Evolutionary conservation across 129 eudicot species (phyloP), one percentile per base, ranked within the genome.

Genomic region (Artemisia argyi): DNA sequence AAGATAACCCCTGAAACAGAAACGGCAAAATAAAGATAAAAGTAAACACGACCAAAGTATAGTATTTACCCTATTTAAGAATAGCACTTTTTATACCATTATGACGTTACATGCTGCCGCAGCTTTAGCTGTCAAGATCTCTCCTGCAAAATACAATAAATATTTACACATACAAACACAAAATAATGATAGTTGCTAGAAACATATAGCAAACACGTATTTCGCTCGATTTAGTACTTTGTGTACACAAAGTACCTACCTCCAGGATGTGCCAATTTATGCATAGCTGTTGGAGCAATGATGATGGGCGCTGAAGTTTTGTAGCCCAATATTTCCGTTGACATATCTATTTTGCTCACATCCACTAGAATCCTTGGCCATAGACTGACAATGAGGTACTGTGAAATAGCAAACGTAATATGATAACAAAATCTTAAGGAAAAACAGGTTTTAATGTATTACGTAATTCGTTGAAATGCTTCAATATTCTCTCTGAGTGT

Each of bases 91-190:
- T 44, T 65, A 51, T 79, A 89, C 98, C 98, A 92, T 92, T 72
- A 89, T 92, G 28, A 82, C 71, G 42, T 89, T 66, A 73, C 96
- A 89, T 1, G 85, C 74, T 19, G 90, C 96, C 11, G 98, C 89
- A 81, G 95, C 98, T 85, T 80, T 85, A 62, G 98, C 96, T 35
- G 98, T 92, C 58, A 91, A 95, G 61, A 85, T 67, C 77, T 92
- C 96, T 69, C 96, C 98, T 92, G 80, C 42, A 75, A 76, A 35
- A 72, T 4, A 71, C 11, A 80, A 75, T 54, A 22, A n/a, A 68
- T 65, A 35, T 48, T 66, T 71, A 60, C 26, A 42, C 17, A 24
- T 17, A 66, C 46, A 60, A 1, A 39, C 46, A 39, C 46, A 39
- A 39, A 35, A 70, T 14, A 65, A 17, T 18, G 58, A 20, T 22